Evolutionary conservation across 2,329 filamentous ascomycete species (phyloP).

Genomic region (Claviceps arundinis): DNA sequence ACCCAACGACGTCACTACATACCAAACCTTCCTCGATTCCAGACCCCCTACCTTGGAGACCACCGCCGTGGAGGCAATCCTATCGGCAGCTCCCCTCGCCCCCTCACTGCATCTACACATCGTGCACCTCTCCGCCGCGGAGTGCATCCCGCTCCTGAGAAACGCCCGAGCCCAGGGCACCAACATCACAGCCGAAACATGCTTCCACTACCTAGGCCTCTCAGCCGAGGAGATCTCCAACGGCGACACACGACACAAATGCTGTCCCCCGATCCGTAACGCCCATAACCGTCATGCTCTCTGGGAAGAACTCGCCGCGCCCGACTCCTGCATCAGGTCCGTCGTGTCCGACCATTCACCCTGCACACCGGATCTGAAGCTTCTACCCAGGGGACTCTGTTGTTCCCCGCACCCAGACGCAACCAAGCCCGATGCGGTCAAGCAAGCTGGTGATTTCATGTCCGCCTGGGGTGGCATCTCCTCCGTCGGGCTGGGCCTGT

Average conservation of each 20-base stretch:
- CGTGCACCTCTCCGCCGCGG: conserved; percentile 80
- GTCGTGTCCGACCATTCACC: conserved; percentile 93
- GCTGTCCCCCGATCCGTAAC: conserved; percentile 81
- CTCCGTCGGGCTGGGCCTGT: conserved; percentile 81
- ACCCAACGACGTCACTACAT: conserved; percentile 55
- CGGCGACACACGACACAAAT: conserved; percentile 87
- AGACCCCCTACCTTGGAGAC: conserved; percentile 84
- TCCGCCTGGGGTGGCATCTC: conserved; percentile 93
- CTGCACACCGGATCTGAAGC: conserved; percentile 87
- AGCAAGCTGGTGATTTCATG: conserved; percentile 68
- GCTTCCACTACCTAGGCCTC: conserved; percentile 85
- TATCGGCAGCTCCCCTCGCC: conserved; percentile 67
- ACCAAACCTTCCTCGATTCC: conserved; percentile 84
- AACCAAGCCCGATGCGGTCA: neutral
- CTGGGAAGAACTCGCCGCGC: conserved; percentile 64
- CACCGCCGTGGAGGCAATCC: conserved; percentile 75
- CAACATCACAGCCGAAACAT: conserved; percentile 87
- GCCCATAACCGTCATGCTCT: conserved; percentile 71
- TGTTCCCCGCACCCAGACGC: neutral
- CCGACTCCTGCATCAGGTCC: conserved; percentile 73
- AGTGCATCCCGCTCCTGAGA: conserved; percentile 71
- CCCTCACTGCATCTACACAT: conserved; percentile 81
- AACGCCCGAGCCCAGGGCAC: conserved; percentile 59
- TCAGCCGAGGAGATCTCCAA: conserved; percentile 69
- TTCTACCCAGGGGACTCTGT: conserved; percentile 57